phyloP scores from a whole-genome alignment of 345 rosid species.

The Eucalyptus tenuipes region DNA sequence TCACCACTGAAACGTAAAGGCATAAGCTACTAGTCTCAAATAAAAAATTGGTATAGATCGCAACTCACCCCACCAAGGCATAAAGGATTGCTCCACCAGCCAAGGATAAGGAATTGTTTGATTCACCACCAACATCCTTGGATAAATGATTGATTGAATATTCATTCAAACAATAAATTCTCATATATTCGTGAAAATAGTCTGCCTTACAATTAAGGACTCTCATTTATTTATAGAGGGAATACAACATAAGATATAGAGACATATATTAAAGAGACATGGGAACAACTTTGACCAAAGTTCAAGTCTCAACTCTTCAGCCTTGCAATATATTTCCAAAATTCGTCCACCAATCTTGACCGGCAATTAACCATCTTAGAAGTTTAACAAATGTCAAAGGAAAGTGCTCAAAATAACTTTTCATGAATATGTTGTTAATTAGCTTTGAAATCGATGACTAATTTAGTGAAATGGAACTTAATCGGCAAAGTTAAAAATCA shows the following conservation, averaged over 20 bases:
- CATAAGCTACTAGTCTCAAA: too few relatives aligned
- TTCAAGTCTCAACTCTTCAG: not conserved
- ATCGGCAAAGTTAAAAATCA: too few relatives aligned
- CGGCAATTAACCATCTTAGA: not conserved
- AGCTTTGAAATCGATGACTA: not conserved
- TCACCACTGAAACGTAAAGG: not conserved
- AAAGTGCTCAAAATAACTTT: not conserved
- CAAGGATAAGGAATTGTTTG: not conserved
- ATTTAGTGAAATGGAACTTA: not conserved
- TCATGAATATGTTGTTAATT: not conserved
- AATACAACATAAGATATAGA: fast-evolving
- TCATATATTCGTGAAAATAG: not conserved
- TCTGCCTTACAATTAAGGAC: not conserved
- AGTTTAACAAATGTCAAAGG: not conserved
- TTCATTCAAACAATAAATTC: not conserved
- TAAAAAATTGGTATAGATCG: not conserved
- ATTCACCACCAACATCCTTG: not conserved
- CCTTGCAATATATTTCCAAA: not conserved
- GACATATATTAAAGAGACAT: not conserved
- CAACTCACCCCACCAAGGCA: not conserved
- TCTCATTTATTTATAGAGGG: not conserved
- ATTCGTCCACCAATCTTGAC: not conserved
- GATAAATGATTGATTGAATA: not conserved
- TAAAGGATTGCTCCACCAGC: not conserved
- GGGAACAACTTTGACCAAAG: not conserved